phyloP scores from a whole-genome alignment of 345 rosid genomes.

The Rhodomyrtus tomentosa region DNA sequence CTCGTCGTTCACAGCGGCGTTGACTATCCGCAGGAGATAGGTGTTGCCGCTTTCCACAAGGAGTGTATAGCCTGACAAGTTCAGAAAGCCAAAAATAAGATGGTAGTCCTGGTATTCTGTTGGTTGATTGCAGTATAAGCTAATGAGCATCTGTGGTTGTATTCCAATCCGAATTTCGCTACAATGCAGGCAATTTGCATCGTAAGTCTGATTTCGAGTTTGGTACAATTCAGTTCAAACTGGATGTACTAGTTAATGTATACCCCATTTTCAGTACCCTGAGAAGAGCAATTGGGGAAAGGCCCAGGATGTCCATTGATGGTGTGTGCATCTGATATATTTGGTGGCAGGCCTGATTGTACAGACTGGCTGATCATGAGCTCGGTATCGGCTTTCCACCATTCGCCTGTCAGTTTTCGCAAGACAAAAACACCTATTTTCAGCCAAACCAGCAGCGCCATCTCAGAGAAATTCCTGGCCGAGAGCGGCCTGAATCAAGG shows the following conservation, averaged over 20 bases:
- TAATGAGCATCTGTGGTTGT: background rate
- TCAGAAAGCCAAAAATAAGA: background rate
- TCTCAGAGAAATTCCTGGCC: background rate
- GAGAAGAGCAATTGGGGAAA: conserved; percentile 37
- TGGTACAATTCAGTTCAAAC: background rate
- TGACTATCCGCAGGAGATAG: conserved; percentile 52
- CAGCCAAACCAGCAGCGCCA: background rate
- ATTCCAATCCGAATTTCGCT: background rate
- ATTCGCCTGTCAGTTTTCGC: conserved; percentile 36
- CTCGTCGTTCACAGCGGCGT: conserved; percentile 68
- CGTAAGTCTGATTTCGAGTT: background rate
- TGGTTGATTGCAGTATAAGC: background rate
- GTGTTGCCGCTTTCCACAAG: conserved; percentile 48
- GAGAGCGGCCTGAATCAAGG: background rate
- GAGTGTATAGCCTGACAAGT: conserved; percentile 24
- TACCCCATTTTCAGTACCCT: conserved; percentile 26
- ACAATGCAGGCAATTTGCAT: background rate
- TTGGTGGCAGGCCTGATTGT: conserved; percentile 46
- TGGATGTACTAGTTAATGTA: background rate
- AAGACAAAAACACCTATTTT: background rate
- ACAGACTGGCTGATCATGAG: conserved; percentile 37
- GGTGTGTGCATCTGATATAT: conserved; percentile 64
- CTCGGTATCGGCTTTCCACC: conserved; percentile 82
- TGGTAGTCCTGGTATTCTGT: background rate
- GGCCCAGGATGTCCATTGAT: conserved; percentile 65